Evolutionary conservation across 2,329 filamentous ascomycete species (phyloP), one percentile per base, ranked within the genome.

Genomic region (Rosellinia necatrix): DNA sequence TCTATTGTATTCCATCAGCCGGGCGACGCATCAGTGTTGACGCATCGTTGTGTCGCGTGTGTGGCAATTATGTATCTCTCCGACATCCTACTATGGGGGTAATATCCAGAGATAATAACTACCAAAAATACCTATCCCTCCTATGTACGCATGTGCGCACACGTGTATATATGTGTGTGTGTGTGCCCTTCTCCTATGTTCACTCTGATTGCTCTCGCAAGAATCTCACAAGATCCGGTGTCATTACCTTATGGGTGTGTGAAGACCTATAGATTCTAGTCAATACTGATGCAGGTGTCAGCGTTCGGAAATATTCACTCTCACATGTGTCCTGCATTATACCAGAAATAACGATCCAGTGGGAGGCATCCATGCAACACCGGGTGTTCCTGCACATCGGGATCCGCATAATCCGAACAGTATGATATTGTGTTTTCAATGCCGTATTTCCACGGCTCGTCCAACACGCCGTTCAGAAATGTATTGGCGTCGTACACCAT

Each of bases 321-420:
- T 61, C 32, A 63, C 61, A 64, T 66, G 32, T 72, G 68, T 8
- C 66, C 69, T 10, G 58, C 60, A 29, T 71, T 65, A 50, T 67
- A 70, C 69, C 70, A 72, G 35, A 71, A 71, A 29, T 71, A 72
- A 37, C 66, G 49, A 8, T 64, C 56, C 7, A 71, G 43, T 3
- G 64, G 67, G 10, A 62, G 60, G 43, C 69, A 72, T 3, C 67
- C 68, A 42, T 68, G 71, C 15, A 63, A 53, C 13, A 49, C 53
- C 15, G 64, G 53, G 49, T 68, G 49, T 3, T 54, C 55, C 15
- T 58, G 49, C 8, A 69, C 64, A 13, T 66, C 66, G 3, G 61
- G 56, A 1, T 70, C 55, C 6, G 61, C 56, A 48, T 65, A 70
- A 0, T 56, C 64, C 6, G 58, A 17, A 51, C 70, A 71, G 56